Evolutionary conservation across 73 alveolate genomes (phyloP).

Genomic region (Effrenium voratum): DNA sequence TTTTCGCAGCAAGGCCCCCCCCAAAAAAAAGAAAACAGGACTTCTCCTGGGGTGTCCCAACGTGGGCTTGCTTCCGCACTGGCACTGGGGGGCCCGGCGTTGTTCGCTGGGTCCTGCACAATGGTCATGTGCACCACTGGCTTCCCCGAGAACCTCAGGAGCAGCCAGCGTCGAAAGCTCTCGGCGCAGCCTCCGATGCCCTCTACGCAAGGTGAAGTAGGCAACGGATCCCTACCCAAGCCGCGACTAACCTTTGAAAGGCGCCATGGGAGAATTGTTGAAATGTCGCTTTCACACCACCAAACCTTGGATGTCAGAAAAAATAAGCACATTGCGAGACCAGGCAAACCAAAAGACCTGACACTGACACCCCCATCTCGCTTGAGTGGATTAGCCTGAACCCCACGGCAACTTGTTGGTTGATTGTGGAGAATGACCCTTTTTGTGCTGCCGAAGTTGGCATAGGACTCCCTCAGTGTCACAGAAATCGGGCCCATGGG

Average conservation of each 20-base stretch:
- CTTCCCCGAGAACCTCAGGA: slow-evolving; percentile 77
- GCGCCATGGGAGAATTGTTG: not conserved
- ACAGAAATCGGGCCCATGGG: not conserved
- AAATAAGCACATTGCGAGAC: too few species aligned
- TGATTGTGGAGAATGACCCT: too few species aligned
- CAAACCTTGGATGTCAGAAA: not conserved
- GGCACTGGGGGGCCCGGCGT: not conserved
- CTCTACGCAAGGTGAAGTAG: too few species aligned
- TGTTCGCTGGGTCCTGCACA: slow-evolving; percentile 75
- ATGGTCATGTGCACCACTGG: slow-evolving; percentile 86
- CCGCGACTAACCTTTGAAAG: not conserved
- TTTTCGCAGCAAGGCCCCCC: too few species aligned
- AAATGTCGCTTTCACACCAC: not conserved
- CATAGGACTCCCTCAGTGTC: not conserved
- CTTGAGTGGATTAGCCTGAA: too few species aligned
- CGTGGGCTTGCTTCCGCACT: not conserved
- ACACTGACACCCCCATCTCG: too few species aligned
- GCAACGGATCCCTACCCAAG: too few species aligned
- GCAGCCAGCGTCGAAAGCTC: too few species aligned
- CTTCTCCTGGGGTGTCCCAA: not conserved
- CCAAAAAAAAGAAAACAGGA: too few species aligned
- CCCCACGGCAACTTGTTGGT: too few species aligned
- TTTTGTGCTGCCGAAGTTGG: not conserved
- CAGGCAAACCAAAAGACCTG: too few species aligned
- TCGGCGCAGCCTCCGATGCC: too few species aligned